Evolutionary conservation across 805 yeast species (phyloP), one percentile per base, ranked within the genome.

Genomic region (Zygosaccharomyces pseudorouxii): DNA sequence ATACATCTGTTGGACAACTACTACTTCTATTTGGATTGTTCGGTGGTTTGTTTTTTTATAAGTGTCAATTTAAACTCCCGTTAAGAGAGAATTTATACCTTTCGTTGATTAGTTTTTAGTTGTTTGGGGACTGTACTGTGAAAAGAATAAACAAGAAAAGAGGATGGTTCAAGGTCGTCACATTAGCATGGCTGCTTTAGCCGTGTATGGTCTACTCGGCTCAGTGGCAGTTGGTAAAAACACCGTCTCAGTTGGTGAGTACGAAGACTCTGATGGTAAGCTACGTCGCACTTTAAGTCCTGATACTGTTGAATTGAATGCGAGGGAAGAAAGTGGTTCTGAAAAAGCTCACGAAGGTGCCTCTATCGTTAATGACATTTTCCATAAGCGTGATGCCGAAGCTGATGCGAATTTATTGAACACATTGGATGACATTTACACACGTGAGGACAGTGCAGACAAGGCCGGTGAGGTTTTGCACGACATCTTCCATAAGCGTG

Each of bases 191-290:
- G 44, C 37, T 23, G 22, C 44, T 14, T 29, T 40, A 33, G 37
- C 44, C 36, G 35, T 40, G 36, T 40, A 40, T 11, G 44, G 44
- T 29, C 19, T 40, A 18, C 44, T 40, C 22, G 22, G 36, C 19
- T 40, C 42, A 31, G 33, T 31, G 23, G 50, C 36, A 11, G 38
- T 42, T 6, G 54, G 50, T 8, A 54, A 52, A 38, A 52, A 54
- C n/a, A 40, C 50, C 5, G 55, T 45, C 6, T 38, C 40, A n/a
- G 20, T 52, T 14, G 45, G 29, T 12, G 33, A 45, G 7, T 50
- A 23, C 36, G 49, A 43, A 23, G 56, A 55, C 14, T 30, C 27
- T 36, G 40, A 55, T n/a, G 58, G 58, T 14, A 47, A 38, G 18
- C 14, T 48, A 19, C 55, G 44, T 19, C 53, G 51, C 28, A 35